Conservation (phyloP, 768 basidiomycete species). For the Calvatia gigantea region DNA sequence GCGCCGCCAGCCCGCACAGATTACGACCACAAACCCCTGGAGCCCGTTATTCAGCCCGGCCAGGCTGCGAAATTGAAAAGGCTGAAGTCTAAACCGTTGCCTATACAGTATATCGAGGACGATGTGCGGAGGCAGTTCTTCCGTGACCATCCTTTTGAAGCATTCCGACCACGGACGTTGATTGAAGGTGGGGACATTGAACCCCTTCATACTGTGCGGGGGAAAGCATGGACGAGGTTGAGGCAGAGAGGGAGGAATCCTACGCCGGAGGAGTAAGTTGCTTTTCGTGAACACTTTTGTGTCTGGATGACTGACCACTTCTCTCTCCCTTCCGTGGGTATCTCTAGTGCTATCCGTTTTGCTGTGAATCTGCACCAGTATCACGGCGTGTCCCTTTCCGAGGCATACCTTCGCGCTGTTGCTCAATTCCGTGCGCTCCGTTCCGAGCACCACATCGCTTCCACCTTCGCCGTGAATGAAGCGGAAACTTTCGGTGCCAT, state of each 20-base stretch:
- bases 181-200: slow-evolving; percentile 66
- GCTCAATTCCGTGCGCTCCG: slow-evolving; percentile 87
- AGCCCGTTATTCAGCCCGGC: slow-evolving; percentile 11
- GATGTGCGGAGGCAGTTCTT: slow-evolving; percentile 88
- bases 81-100: slow-evolving; percentile 34
- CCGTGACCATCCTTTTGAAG: slow-evolving; percentile 94
- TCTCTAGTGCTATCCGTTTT: slow-evolving; percentile 70
- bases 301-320: not conserved
- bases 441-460: slow-evolving; percentile 77
- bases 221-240: slow-evolving; percentile 71
- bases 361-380: slow-evolving; percentile 71
- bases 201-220: slow-evolving; percentile 53
- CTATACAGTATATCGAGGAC: slow-evolving; percentile 81
- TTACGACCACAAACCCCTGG: slow-evolving; percentile 42
- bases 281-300: slow-evolving; percentile 9
- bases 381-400: slow-evolving; percentile 60
- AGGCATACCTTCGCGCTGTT: slow-evolving; percentile 78
- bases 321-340: slow-evolving; percentile 13
- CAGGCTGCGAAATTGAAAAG: slow-evolving; percentile 17
- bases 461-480: slow-evolving; percentile 73
- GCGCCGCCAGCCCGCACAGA: slow-evolving; percentile 54
- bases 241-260: slow-evolving; percentile 82
- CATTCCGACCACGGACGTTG: slow-evolving; percentile 74
- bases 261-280: slow-evolving; percentile 81
- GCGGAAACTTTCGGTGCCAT: slow-evolving; percentile 71